These are phyloP conservation scores for Pestalotiopsis sp. DNA, from an alignment of 2,329 filamentous ascomycete species.

Conservation along the genomic window DNA sequence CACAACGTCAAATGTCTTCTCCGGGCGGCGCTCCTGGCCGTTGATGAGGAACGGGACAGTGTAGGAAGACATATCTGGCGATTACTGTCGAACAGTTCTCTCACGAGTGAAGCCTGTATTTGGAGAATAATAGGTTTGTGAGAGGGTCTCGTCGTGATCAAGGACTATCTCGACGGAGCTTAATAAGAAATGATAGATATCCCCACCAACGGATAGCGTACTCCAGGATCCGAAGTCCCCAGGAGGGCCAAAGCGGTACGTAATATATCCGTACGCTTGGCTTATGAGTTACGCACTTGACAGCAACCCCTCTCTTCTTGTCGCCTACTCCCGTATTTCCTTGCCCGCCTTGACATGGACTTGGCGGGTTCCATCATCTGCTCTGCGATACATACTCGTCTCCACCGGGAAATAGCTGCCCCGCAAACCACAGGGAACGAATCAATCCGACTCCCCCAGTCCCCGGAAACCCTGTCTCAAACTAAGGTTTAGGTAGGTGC, in stretches of 20 bases:
- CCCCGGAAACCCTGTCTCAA: not conserved
- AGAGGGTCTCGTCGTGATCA: not conserved
- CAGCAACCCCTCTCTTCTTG: not conserved
- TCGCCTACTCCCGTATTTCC: no score
- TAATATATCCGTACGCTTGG: not conserved
- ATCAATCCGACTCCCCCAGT: not conserved
- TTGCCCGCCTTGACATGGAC: no score
- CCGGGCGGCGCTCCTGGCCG: slow-evolving; percentile 46
- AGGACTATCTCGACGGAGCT: not conserved
- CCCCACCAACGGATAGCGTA: not conserved
- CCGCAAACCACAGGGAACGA: not conserved
- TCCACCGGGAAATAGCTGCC: slow-evolving; percentile 2
- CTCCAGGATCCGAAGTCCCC: not conserved
- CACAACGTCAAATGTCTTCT: slow-evolving; percentile 57
- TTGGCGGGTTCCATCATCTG: not conserved
- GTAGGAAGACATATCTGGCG: slow-evolving; percentile 26
- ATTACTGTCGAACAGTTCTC: not conserved
- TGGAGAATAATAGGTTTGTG: not conserved
- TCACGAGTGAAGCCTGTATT: not conserved
- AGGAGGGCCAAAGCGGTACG: not conserved
- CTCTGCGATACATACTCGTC: not conserved
- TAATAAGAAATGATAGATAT: not conserved
- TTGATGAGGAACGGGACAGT: slow-evolving; percentile 46
- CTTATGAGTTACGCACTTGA: not conserved
- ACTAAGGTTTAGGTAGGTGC: not conserved